Evolutionary conservation across 257 asterid species (phyloP).

Genomic region (Craterostigma plantagineum): DNA sequence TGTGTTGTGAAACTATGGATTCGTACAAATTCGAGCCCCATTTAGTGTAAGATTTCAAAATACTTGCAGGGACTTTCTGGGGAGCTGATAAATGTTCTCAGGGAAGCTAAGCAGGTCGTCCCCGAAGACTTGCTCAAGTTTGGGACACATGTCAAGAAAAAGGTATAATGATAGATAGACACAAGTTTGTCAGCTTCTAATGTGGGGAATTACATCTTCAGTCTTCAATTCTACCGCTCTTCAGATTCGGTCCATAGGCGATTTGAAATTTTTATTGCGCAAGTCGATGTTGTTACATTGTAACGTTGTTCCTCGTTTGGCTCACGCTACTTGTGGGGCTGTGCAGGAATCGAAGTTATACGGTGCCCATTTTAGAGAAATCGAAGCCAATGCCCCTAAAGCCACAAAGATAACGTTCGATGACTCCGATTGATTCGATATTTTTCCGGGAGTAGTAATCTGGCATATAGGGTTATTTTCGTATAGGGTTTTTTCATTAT

Average conservation of each 20-base stretch:
- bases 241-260: too few species aligned
- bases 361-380: slow-evolving; percentile 92
- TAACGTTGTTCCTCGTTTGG: background rate
- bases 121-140: slow-evolving; percentile 71
- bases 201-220: background rate
- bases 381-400: slow-evolving; percentile 75
- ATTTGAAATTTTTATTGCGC: background rate
- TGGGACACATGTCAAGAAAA: slow-evolving; percentile 96
- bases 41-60: background rate
- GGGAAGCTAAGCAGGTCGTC: slow-evolving; percentile 83
- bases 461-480: too few species aligned
- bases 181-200: too few species aligned
- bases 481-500: too few species aligned
- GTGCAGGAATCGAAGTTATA: slow-evolving; percentile 87
- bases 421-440: slow-evolving; percentile 27
- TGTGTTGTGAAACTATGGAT: too few species aligned
- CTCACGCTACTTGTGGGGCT: background rate
- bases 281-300: background rate
- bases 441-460: too few species aligned
- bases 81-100: slow-evolving; percentile 82
- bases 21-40: background rate
- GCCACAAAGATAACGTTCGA: slow-evolving; percentile 63
- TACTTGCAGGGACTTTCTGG: slow-evolving; percentile 70
- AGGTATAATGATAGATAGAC: slow-evolving; percentile 28
- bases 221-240: too few species aligned